A percentile compares a stretch with the other conserved stretches of the same genome.
phyloP scores from a whole-genome alignment of 179 eudicot genomes.

The Heliamphora pulchella region DNA sequence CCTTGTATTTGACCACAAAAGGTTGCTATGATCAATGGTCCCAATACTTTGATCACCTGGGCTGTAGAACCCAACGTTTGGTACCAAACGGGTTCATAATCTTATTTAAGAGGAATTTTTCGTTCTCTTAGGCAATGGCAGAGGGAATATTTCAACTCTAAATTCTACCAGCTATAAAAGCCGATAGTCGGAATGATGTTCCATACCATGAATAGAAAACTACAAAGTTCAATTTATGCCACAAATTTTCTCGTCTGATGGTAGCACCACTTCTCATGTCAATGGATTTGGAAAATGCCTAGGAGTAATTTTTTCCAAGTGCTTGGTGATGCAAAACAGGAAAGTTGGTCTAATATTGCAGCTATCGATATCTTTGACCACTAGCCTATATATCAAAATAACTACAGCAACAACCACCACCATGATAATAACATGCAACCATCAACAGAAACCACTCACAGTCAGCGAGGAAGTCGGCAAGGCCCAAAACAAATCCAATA shows the following conservation, averaged over 20 bases:
- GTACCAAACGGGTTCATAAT: background rate
- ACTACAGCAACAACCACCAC: background rate
- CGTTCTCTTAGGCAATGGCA: background rate
- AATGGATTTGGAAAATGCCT: background rate
- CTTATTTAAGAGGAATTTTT: background rate
- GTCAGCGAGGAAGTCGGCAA: conserved; percentile 85
- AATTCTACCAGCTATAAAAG: background rate
- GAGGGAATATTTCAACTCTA: background rate
- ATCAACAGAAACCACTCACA: conserved; percentile 44
- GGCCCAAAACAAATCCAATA: conserved; percentile 91
- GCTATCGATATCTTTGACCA: background rate
- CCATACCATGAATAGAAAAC: background rate
- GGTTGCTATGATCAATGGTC: too few species aligned
- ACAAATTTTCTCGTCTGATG: background rate
- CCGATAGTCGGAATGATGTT: background rate
- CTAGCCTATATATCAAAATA: background rate
- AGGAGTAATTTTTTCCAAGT: background rate
- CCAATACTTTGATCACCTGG: too few species aligned
- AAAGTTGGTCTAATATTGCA: background rate
- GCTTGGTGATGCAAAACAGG: background rate
- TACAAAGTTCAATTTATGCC: background rate
- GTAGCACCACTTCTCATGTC: conserved; percentile 3
- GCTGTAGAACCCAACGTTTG: background rate
- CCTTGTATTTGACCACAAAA: too few species aligned
- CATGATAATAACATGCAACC: background rate